Evolutionary conservation across 306 rosid genomes (phyloP), one percentile per base, ranked within the genome.

Genomic region (Dalbergia cultrata): DNA sequence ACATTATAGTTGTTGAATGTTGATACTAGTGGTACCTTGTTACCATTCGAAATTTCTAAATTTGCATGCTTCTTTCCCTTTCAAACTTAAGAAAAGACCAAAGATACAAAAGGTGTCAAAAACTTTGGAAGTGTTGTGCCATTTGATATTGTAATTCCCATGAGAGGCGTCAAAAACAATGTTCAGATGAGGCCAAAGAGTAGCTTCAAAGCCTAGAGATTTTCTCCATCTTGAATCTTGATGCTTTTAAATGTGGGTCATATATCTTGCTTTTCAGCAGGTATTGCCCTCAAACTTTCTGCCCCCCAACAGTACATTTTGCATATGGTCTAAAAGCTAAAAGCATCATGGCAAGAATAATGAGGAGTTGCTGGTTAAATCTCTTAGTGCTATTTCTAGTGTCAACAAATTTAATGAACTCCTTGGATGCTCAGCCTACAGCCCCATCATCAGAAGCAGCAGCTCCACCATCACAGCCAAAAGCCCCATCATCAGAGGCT

Each of bases 311-410:
- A 6, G 6, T 35, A n/a, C 13, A 59, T 2, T 61, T 75, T 62
- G 57, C 80, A 18, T 64, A 57, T 64, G 63, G 34, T 44, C 34
- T 64, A 0, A 60, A 47, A 56, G n/a, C 26, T 76, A 2, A 45
- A 47, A 56, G 14, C 26, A 80, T 18, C 63, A 78, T 68, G 68
- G 49, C 19, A 68, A 78, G 60, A 75, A 60, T 12, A 69, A 67
- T 52, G 22, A 50, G 49, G 59, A 14, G 21, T 67, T 13, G 67
- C 12, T 67, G n/a, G 68, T 11, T 67, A 17, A 78, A 69, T 68
- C 22, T 78, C 54, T 17, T 35, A n/a, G 21, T 73, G 35, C 9
- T 76, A 6, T 33, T 47, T 45, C 11, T 70, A 18, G 50, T 59
- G 13, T 70, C 50, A 34, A 7, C 70, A 43, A 70, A 31, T 73